Evolutionary conservation across 2,329 filamentous ascomycete genomes (phyloP), one percentile per base, ranked within the genome.

Genomic region (Calcarisporium arbuscula): DNA sequence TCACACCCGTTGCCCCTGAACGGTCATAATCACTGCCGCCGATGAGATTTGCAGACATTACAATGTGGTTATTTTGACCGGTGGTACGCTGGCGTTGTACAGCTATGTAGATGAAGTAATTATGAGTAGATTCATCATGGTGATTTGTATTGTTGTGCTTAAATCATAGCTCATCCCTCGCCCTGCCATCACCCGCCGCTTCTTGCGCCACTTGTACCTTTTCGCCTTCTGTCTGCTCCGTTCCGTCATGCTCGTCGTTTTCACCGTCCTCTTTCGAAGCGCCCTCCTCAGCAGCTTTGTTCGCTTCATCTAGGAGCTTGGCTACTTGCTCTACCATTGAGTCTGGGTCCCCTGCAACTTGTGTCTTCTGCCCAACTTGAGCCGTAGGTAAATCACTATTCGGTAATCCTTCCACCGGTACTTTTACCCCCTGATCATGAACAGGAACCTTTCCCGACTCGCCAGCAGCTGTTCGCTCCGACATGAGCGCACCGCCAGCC

Each of bases 311-410:
- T 30, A 79, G 64, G 28, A 77, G 68, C 49, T 64, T 69, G 22
- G 67, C 70, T 15, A 85, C 63, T 41, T 74, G 56, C 22, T 76
- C 72, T 7, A 70, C 51, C 46, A 76, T 50, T 7, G 62, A 61
- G 10, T 65, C 64, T 9, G 66, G 64, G 19, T 46, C 44, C 11
- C 34, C 38, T 11, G 32, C 45, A 17, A 56, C 43, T 15, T 41
- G 43, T 23, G 41, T 48, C 6, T 44, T 51, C 27, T 46, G 49
- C 10, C 51, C 56, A 42, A 62, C 76, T 58, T 57, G 67, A 45
- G 55, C 67, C 53, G 59, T 82, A 50, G 61, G 74, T 51, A 71
- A 49, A 18, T 60, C 59, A 17, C 67, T 60, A 17, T 61, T 60
- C 8, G 57, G 62, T 29, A 59, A 42, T 8, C 59, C 57, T 8